phyloP scores from a whole-genome alignment of 1,139 yeast genomes.

The Protomyces macrosporus region DNA sequence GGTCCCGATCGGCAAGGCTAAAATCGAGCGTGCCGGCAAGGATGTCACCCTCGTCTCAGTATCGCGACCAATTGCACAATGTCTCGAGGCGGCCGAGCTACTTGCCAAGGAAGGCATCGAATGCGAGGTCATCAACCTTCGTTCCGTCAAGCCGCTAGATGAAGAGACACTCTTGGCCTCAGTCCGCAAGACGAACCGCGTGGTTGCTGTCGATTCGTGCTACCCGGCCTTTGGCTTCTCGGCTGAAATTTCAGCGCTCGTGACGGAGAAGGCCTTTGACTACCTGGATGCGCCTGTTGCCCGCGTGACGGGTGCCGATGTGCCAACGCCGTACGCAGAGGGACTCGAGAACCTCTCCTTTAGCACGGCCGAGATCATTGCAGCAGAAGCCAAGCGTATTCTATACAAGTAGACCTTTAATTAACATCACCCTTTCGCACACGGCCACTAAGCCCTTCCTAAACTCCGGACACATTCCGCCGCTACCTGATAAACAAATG shows the following conservation, averaged over 20 bases:
- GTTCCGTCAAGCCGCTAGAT: slow-evolving; percentile 96
- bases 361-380: slow-evolving; percentile 90
- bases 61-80: slow-evolving; percentile 80
- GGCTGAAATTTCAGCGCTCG: slow-evolving; percentile 94
- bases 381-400: slow-evolving; percentile 44
- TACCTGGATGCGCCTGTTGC: slow-evolving; percentile 98
- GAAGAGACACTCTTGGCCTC: slow-evolving; percentile 77
- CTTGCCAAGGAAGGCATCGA: slow-evolving; percentile 80
- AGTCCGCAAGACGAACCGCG: slow-evolving; percentile 94
- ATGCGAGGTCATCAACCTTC: slow-evolving; percentile 91
- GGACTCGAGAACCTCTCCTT: slow-evolving; percentile 97
- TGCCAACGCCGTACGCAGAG: slow-evolving; percentile 97
- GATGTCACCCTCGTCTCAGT: slow-evolving; percentile 88
- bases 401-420: slow-evolving; percentile 27
- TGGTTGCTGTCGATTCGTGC: slow-evolving; percentile 93
- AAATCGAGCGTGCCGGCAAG: slow-evolving; percentile 85
- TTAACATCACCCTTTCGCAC: not conserved
- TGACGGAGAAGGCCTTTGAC: slow-evolving; percentile 99
- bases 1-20: slow-evolving; percentile 92
- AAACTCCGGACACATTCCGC: not conserved
- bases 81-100: slow-evolving; percentile 83
- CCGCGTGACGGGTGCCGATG: slow-evolving; percentile 99
- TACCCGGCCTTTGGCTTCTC: slow-evolving; percentile 99
- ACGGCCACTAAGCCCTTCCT: not conserved
- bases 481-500: not conserved